phyloP scores from a whole-genome alignment of 495 filamentous ascomycete species.

The Hypoxylon crocopeplum region DNA sequence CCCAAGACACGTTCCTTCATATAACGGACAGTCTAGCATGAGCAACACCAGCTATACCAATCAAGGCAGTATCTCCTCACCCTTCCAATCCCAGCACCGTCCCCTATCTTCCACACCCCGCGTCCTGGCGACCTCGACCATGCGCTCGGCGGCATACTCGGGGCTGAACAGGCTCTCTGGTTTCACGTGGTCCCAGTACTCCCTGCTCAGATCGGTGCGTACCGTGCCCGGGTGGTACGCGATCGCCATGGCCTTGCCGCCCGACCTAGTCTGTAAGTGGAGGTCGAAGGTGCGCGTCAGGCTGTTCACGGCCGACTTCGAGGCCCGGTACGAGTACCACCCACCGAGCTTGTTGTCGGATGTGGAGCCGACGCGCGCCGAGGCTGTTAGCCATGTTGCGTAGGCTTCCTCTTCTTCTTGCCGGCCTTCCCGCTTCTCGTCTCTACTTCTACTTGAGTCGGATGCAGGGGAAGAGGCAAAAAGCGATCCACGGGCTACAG shows the following conservation, averaged over 20 bases:
- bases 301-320: constrained; percentile 75
- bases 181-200: constrained; percentile 69
- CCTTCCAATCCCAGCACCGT: constrained; percentile 79
- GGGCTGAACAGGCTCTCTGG: constrained; percentile 68
- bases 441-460: neutral
- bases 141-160: constrained; percentile 64
- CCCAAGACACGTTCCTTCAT: too few species aligned
- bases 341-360: constrained; percentile 73
- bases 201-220: constrained; percentile 72
- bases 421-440: neutral
- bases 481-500: neutral
- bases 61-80: constrained; percentile 70
- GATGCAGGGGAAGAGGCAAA: neutral
- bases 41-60: constrained; percentile 18
- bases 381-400: constrained; percentile 73
- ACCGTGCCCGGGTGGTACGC: constrained; percentile 86
- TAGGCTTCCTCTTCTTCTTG: constrained; percentile 32
- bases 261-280: constrained; percentile 61
- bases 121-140: constrained; percentile 61
- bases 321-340: constrained; percentile 78
- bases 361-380: constrained; percentile 77
- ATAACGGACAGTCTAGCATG: too few species aligned
- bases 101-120: constrained; percentile 63
- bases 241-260: constrained; percentile 67
- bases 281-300: constrained; percentile 76